Base-by-base conservation (phyloP, 768 basidiomycete genomes). In the Suillus decipiens region DNA sequence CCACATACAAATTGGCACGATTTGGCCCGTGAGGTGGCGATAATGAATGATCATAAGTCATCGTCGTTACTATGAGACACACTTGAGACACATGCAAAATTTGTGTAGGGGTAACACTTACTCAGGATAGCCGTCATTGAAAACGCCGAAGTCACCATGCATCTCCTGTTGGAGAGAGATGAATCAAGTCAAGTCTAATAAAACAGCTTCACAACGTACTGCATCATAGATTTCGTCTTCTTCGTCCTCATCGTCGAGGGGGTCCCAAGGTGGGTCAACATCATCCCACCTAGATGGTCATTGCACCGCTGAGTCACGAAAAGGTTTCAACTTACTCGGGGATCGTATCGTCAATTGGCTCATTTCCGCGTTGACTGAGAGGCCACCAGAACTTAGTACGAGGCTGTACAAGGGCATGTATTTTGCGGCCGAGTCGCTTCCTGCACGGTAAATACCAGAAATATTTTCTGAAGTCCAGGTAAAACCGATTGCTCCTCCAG, bases 221-320 rank as follows among this genome's bases (percentile, higher is more conserved):
- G 55, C 37, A 41, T 57, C 55, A 19, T 57, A 57, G 24, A 73
- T 31, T 7, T 24, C 17, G 34, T 75, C 74, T 31, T 65, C 68
- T 9, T 62, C 67, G 19, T 74, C 72, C 3, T 73, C 67, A 1
- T 75, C 67, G 33, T 70, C 39, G 48, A 73, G 70, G 0, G 74
- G 70, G 0, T 67, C 61, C 72, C 74, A 74, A 5, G 70, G 69
- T 5, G 61, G 36, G 1, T 3, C 2, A 5, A 33, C 66, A 12
- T 73, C 69, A 0, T 19, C 17, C 74, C 72, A 74, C 47, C 72
- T 75, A 31, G 11, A 15, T 24, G 15, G 56, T 28, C 11, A 57
- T 19, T 19, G 24, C 24, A 41, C 24, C 19, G 17, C 31, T 28
- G 24, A 28, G 10, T 6, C 7, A 41, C 10, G 10, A 39, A 14